Conservation (phyloP, 1,284 basidiomycete genomes). For the Rhodotorula sp. region DNA sequence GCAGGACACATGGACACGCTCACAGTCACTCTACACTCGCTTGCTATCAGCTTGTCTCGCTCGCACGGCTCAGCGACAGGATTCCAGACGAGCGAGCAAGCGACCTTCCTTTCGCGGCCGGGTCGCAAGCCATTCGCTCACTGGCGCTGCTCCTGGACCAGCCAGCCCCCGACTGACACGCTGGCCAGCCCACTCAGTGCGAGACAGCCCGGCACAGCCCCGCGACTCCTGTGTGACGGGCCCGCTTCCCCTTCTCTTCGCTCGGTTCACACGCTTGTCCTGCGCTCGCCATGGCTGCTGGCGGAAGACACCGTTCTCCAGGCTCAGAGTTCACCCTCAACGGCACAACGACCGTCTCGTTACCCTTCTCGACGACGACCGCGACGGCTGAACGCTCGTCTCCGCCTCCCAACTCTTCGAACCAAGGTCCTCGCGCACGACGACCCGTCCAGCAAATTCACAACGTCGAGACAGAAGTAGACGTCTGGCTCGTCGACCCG, state of each 20-base stretch:
- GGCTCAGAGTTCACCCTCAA: conserved; percentile 21
- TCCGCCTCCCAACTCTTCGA: neutral
- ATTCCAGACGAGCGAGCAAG: too few species aligned
- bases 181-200: neutral
- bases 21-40: too few species aligned
- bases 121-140: neutral
- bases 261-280: neutral
- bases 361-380: conserved; percentile 20
- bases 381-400: conserved; percentile 12
- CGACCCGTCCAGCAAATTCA: neutral
- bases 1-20: too few species aligned
- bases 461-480: conserved; percentile 11
- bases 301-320: conserved; percentile 14
- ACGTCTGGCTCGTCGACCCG: conserved; percentile 19
- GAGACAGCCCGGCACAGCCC: too few species aligned
- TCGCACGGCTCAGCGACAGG: too few species aligned
- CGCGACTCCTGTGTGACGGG: too few species aligned
- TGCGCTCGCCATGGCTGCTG: conserved; percentile 10
- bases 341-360: conserved; percentile 8
- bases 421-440: conserved; percentile 5
- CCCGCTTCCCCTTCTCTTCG: neutral
- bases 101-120: neutral
- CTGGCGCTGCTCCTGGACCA: too few species aligned
- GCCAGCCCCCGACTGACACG: neutral
- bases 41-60: too few species aligned